Evolutionary conservation across 1,284 basidiomycete genomes (phyloP), one percentile per base, ranked within the genome.

Genomic region (Trichosporon faecale): DNA sequence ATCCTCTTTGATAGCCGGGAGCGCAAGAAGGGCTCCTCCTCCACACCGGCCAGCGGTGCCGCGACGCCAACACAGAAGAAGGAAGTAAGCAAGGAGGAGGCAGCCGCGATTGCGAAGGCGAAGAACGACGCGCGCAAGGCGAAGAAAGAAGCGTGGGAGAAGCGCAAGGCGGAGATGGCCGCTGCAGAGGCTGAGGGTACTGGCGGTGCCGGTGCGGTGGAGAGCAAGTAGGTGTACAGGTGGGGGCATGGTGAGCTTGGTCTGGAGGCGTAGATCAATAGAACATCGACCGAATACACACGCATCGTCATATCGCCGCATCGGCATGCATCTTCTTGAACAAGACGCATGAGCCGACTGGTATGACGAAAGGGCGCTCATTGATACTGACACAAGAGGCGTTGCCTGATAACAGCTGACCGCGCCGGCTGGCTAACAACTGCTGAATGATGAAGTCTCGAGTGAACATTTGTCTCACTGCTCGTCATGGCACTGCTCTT

Each of bases 1-100:
- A 89, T 94, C 72, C 91, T 89, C 0, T 85, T 93, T 66, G 92
- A 94, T 82, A 77, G 76, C 16, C 67, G 67, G 49, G 74, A 74
- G 61, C 66, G 72, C 25, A 60, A 66, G 49, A 49, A 65, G n/a
- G n/a, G 40, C 16, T 55, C 67, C 16, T 31, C 68, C 64, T 18
- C n/a, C 35, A 27, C 35, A 3, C 29, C 55, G 35, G 23, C 21
- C 49, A 52, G 49, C 49, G 72, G 72, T 12, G 68, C 72, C 2
- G 40, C 21, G 12, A 73, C 72, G 21, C 72, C 71, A n/a, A 25
- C 21, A 3, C 57, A 37, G 33, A 27, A 64, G 25, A 60, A 68
- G 64, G 33, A 64, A 2, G 29, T 46, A 21, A 57, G 29, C 65
- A 61, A 69, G 44, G 72, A 70, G 66, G 68, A 69, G 68, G 65